Evolutionary conservation across 2,329 filamentous ascomycete genomes (phyloP).

Genomic region (Aspergillus vadensis): DNA sequence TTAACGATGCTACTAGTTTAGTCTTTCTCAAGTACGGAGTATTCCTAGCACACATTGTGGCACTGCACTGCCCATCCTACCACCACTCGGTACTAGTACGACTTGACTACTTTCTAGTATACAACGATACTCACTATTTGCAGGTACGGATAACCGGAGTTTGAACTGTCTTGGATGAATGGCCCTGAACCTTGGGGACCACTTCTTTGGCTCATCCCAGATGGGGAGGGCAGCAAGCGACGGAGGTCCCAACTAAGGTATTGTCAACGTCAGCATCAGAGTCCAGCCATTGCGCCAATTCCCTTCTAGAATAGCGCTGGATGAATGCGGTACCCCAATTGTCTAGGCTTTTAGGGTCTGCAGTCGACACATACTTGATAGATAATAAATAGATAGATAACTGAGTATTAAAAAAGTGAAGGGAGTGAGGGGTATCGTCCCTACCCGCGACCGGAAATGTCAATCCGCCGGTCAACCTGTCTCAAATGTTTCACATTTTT

Average conservation of each 20-base stretch:
- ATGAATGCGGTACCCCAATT: neutral
- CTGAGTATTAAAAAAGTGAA: too few species aligned
- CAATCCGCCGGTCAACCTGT: neutral
- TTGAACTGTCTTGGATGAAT: too few species aligned
- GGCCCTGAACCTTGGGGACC: neutral
- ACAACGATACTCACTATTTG: too few species aligned
- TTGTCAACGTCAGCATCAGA: constrained; percentile 1
- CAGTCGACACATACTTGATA: neutral
- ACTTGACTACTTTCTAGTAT: too few species aligned
- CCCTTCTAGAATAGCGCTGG: neutral
- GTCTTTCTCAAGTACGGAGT: too few species aligned
- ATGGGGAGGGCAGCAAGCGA: too few species aligned
- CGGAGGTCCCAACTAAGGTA: too few species aligned
- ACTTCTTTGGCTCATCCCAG: too few species aligned
- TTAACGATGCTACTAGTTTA: too few species aligned
- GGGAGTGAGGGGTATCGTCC: neutral
- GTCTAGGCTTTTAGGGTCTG: neutral
- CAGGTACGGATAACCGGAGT: too few species aligned
- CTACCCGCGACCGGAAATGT: neutral
- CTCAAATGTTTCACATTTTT: neutral
- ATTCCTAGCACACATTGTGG: neutral
- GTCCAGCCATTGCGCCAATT: neutral
- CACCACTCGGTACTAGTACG: too few species aligned
- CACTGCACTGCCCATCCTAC: neutral
- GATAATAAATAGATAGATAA: too few species aligned